Conservation (phyloP, 1,139 yeast species). For the Nakaseomyces delphensis region DNA sequence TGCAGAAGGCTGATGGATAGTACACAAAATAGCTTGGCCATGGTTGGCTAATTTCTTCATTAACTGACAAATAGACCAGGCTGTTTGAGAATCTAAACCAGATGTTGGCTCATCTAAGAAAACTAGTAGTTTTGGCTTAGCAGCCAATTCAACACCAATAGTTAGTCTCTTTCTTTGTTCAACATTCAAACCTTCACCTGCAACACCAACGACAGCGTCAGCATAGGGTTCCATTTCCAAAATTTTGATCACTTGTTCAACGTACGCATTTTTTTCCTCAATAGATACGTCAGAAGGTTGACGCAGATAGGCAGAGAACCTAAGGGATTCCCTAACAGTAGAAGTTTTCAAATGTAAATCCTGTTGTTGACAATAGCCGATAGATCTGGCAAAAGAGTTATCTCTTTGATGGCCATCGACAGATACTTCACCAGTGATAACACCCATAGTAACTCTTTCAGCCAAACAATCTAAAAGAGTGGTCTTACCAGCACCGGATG, state of each 20-base stretch:
- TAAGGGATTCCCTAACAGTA: constrained; percentile 48
- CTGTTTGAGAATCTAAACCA: constrained; percentile 47
- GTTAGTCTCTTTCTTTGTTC: constrained; percentile 55
- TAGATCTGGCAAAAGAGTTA: constrained; percentile 44
- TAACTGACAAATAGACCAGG: constrained; percentile 45
- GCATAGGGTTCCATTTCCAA: constrained; percentile 47
- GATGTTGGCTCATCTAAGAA: constrained; percentile 49
- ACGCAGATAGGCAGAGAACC: constrained; percentile 48
- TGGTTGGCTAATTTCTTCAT: constrained; percentile 39
- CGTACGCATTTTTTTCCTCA: constrained; percentile 41
- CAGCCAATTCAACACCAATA: constrained; percentile 48
- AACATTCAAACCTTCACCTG: constrained; percentile 49
- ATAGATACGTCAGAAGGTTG: constrained; percentile 43
- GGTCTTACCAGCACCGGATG: constrained; percentile 67
- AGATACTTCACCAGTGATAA: constrained; percentile 49
- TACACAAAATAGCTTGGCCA: constrained; percentile 49
- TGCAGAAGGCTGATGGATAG: constrained; percentile 65
- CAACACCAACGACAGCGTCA: constrained; percentile 48
- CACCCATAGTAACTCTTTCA: constrained; percentile 45
- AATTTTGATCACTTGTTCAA: constrained; percentile 43
- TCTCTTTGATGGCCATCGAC: constrained; percentile 45
- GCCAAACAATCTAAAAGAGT: constrained; percentile 53
- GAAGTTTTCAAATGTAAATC: constrained; percentile 47
- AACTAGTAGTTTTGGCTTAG: constrained; percentile 42
- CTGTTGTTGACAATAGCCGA: constrained; percentile 57